Evolutionary conservation across 208 protist genomes (phyloP).

Genomic region (Wallacemonas sp.): DNA sequence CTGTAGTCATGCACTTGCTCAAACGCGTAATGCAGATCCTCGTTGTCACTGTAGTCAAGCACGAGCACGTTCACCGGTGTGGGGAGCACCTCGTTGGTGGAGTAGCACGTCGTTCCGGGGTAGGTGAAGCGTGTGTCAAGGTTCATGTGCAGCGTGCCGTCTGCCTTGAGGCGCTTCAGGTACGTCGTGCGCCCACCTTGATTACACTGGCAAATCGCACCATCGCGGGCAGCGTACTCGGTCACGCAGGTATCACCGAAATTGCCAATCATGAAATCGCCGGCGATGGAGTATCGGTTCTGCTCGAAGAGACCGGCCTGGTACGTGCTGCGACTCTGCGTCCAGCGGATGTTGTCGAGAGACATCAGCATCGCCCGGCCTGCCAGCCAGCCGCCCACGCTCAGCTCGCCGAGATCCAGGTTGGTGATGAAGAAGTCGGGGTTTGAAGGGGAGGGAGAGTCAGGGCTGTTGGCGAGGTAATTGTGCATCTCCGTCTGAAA

Average conservation of each 20-base stretch:
- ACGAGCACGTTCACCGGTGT: slow-evolving; percentile 12
- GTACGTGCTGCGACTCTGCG: slow-evolving; percentile 16
- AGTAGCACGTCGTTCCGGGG: slow-evolving; percentile 14
- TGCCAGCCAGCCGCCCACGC: slow-evolving; percentile 43
- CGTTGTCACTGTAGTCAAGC: slow-evolving; percentile 7
- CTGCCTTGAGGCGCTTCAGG: slow-evolving; percentile 16
- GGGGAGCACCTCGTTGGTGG: not conserved
- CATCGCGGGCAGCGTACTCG: slow-evolving; percentile 8
- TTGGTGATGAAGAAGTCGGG: slow-evolving; percentile 11
- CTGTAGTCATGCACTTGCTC: not conserved
- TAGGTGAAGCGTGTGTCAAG: slow-evolving; percentile 8
- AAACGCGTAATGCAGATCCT: not conserved
- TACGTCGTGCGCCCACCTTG: slow-evolving; percentile 30
- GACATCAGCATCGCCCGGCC: slow-evolving; percentile 27
- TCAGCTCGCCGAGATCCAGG: slow-evolving; percentile 20
- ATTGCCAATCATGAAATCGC: slow-evolving; percentile 55
- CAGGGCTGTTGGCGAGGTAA: slow-evolving; percentile 32
- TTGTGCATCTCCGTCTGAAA: slow-evolving; percentile 40
- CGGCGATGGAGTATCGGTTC: slow-evolving; percentile 50
- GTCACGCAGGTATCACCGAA: slow-evolving; percentile 39
- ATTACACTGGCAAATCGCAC: slow-evolving; percentile 49
- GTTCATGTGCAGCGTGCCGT: not conserved
- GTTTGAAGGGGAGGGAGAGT: slow-evolving; percentile 14
- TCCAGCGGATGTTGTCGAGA: slow-evolving; percentile 14
- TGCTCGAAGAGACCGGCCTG: slow-evolving; percentile 34